Evolutionary conservation across 2,329 filamentous ascomycete species (phyloP).

Genomic region (Cercospora janseana): DNA sequence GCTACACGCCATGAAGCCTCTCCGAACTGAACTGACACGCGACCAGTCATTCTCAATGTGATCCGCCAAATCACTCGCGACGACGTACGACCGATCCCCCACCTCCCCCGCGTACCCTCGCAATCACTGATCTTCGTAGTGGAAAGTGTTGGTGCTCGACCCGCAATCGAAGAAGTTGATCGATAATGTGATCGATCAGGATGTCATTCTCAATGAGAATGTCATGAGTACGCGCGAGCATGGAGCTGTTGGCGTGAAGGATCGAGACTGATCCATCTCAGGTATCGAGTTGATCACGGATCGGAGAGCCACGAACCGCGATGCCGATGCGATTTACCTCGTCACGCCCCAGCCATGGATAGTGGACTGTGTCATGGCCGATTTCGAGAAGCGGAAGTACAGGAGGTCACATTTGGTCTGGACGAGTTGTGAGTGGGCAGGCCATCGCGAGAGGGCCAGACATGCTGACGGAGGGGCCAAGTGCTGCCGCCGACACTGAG

Average conservation of each 20-base stretch:
- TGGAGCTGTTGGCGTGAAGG: neutral
- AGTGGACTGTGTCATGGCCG: slow-evolving; percentile 89
- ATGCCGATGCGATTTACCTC: slow-evolving; percentile 94
- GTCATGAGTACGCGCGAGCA: slow-evolving; percentile 71
- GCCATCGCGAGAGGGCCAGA: neutral
- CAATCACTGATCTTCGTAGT: slow-evolving; percentile 54
- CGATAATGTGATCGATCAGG: slow-evolving; percentile 87
- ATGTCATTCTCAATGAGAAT: slow-evolving; percentile 95
- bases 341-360: slow-evolving; percentile 82
- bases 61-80: slow-evolving; percentile 76
- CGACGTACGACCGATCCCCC: slow-evolving; percentile 51
- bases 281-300: slow-evolving; percentile 95
- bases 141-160: slow-evolving; percentile 95
- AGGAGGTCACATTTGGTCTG: slow-evolving; percentile 77
- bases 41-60: slow-evolving; percentile 58
- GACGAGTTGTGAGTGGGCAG: slow-evolving; percentile 60
- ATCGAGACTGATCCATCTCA: slow-evolving; percentile 45
- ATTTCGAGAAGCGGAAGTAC: slow-evolving; percentile 83
- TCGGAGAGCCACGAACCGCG: slow-evolving; percentile 73
- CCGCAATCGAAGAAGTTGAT: slow-evolving; percentile 78
- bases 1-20: neutral
- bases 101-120: slow-evolving; percentile 13
- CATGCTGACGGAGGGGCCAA: slow-evolving; percentile 33
- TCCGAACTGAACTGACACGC: neutral
- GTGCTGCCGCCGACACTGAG: slow-evolving; percentile 69